Percentiles rank a stretch among this genome's conserved stretches.
Evolutionary conservation across 1,284 basidiomycete genomes (phyloP).

Genomic region (Puccinia triticina): DNA sequence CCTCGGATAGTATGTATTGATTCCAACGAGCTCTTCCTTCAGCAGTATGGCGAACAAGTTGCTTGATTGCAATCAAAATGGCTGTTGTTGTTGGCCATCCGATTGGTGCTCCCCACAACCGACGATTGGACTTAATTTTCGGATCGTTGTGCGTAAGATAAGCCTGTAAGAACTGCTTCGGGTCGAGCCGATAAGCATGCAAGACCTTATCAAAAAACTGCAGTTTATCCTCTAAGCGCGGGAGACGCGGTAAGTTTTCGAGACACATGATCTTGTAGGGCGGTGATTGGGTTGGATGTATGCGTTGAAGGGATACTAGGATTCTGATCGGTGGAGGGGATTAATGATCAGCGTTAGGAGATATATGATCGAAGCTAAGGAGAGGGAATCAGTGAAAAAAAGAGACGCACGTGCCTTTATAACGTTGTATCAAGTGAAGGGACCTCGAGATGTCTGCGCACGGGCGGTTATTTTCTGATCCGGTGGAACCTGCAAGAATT

Average conservation of each 20-base stretch:
- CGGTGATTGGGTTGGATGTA: not conserved
- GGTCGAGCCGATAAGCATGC: not conserved
- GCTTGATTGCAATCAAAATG: conserved; percentile 6
- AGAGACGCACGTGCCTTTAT: too few relatives aligned
- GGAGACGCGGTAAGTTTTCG: not conserved
- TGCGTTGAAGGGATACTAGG: not conserved
- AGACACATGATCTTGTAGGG: not conserved
- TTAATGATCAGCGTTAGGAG: not conserved
- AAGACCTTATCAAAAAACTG: not conserved
- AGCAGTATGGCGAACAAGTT: not conserved
- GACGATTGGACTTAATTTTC: not conserved
- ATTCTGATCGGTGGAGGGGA: not conserved
- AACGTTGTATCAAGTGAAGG: too few relatives aligned
- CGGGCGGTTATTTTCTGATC: too few relatives aligned
- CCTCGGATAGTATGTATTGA: too few relatives aligned
- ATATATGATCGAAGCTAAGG: not conserved
- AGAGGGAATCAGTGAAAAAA: not conserved
- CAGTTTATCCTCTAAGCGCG: not conserved
- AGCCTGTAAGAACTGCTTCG: not conserved
- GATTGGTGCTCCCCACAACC: too few relatives aligned
- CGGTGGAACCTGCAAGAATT: too few relatives aligned
- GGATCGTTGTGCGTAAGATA: not conserved
- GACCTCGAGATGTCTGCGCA: too few relatives aligned
- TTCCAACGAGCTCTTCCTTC: not conserved
- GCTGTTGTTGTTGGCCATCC: conserved; percentile 16